Evolutionary conservation across 2,329 filamentous ascomycete species (phyloP).

Genomic region (Trichoderma gracile): DNA sequence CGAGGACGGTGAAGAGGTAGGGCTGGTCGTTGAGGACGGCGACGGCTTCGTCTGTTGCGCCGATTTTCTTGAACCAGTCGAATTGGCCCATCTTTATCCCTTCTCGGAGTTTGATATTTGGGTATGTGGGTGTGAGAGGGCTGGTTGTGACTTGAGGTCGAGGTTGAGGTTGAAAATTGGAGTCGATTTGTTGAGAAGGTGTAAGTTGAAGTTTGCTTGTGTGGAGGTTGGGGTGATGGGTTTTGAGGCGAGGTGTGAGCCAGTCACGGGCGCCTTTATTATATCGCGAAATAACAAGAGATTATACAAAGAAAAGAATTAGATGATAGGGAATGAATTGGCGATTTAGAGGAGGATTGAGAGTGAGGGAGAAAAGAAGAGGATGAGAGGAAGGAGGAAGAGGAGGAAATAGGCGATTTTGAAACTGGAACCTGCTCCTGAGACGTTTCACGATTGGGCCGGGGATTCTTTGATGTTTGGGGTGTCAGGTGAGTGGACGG

Average conservation of each 20-base stretch:
- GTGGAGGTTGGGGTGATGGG: too few relatives aligned
- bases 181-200: neutral
- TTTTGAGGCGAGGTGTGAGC: neutral
- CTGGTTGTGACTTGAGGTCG: neutral
- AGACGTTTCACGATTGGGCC: conserved; percentile 28
- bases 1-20: conserved; percentile 57
- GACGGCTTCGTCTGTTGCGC: conserved; percentile 59
- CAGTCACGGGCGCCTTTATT: neutral
- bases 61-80: conserved; percentile 57
- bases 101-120: too few relatives aligned
- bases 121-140: too few relatives aligned
- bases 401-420: neutral
- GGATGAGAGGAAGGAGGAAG: neutral
- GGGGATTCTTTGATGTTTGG: conserved; percentile 13
- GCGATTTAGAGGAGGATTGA: neutral
- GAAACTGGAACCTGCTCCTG: conserved; percentile 25
- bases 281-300: neutral
- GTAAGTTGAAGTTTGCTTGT: too few relatives aligned
- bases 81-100: conserved; percentile 55
- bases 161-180: neutral
- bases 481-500: conserved; percentile 1
- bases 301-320: neutral
- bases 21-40: conserved; percentile 63
- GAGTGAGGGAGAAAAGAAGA: neutral
- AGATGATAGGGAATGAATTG: neutral